Base-by-base conservation (phyloP, 768 basidiomycete genomes). In the Tephrocybe sp. region DNA sequence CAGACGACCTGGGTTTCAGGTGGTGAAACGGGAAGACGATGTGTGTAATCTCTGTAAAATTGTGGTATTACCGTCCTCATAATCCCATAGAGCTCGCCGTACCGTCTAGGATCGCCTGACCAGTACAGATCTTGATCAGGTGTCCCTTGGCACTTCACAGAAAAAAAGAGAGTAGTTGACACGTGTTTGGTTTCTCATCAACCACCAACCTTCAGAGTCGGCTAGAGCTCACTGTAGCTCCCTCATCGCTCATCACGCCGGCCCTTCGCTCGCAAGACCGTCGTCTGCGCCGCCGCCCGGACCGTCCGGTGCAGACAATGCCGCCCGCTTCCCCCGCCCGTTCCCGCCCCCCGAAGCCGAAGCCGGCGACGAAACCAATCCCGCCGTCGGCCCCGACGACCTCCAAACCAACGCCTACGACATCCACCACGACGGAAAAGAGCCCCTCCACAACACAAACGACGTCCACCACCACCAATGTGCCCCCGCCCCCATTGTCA, bases 221-320 rank as follows among this genome's bases (percentile, higher is more conserved):
- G 24, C 12, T 13, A 12, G 18, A 25, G 26, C 13, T n/a, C 13
- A 22, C 24, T 15, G 9, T 18, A 18, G 18, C 12, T 26, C 5
- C n/a, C 21, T 21, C 16, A 8, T 21, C 26, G 4, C 39, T 39
- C 47, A 51, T 28, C 43, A 52, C 45, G 51, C 51, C 45, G 25
- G 39, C 46, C 45, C 40, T 47, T 30, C 51, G 51, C 41, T 52
- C 51, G 4, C 51, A 52, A 47, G 30, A 22, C 30, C 30, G 43
- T 16, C 43, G 25, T 15, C 50, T 52, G 15, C 50, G 50, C 44
- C 44, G 51, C 31, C 51, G 51, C 26, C 44, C 51, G 51, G 25
- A 31, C 45, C 51, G 37, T 32, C 38, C 51, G 37, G 37, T 30
- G 9, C 28, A 28, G 44, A 25, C 45, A 22, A 41, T 47, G 26